Base-by-base conservation (phyloP, 1,284 basidiomycete species). In the Meira miltonrushii region DNA sequence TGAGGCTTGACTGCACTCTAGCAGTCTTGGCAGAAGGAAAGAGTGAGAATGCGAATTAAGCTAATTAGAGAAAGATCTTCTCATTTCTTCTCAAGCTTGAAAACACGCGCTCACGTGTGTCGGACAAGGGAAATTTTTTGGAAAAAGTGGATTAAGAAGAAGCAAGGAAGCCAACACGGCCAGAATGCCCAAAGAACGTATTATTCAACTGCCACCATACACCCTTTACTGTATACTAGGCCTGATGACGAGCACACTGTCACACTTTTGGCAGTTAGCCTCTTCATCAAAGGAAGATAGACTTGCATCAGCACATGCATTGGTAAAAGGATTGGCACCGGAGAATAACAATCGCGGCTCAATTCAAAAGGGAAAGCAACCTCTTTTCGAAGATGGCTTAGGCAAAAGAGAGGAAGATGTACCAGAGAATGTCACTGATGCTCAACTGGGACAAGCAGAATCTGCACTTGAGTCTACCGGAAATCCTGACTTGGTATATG, bases 241-340 rank as follows among this genome's bases (percentile, higher is more conserved):
- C 38, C 5, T 33, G 7, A 53, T 53, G 50, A n/a, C 50, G 28
- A 41, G 50, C 50, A 53, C 37, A 40, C 46, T 59, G 58, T 23
- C 58, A 25, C 84, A 95, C 51, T 96, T 92, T 83, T 96, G 92
- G 92, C 83, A 92, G 78, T 83, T 96, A 50, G 92, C 92, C n/a
- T 90, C 89, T 2, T 82, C 85, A 2, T 85, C 85, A 39, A 89
- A 86, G 78, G 85, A 87, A 58, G 87, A 89, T 59, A 86, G 93
- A 5, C 75, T 96, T 38, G 85, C 87, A 70, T 89, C 93, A 8
- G 93, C 92, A 0, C 85, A 88, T 43, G 88, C 91, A 76, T 87
- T 97, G 39, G 80, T 96, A 3, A 33, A 33, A 33, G 28, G 28
- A 33, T 33, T 61, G 80, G 81, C 25, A 82, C 89, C 15, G 84